Percentiles rank a stretch among this genome's conserved stretches.
These are phyloP conservation scores for Suillus occidentalis DNA, from an alignment of 768 basidiomycete genomes.

Conservation along the genomic window DNA sequence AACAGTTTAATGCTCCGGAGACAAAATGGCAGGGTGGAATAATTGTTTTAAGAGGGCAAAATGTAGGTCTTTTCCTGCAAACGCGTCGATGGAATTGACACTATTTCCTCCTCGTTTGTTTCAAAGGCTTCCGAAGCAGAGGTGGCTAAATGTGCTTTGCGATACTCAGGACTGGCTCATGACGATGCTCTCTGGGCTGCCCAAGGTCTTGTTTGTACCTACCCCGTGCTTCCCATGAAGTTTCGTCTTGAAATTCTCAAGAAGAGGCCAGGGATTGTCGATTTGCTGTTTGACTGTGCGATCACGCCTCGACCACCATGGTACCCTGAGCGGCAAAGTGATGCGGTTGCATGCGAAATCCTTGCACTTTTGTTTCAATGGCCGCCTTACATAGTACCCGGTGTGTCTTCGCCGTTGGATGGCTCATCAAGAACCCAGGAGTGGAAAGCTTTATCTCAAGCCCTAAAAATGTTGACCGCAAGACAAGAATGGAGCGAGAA, in stretches of 20 bases:
- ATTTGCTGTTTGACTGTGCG: constrained; percentile 24
- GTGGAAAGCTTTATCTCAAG: constrained; percentile 17
- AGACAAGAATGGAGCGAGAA: constrained; percentile 23
- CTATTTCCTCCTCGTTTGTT: not conserved
- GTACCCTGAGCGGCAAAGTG: constrained; percentile 29
- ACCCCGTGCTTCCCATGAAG: constrained; percentile 7
- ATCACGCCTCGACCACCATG: constrained; percentile 21
- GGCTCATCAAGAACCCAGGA: constrained; percentile 18
- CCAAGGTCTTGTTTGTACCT: constrained; percentile 14
- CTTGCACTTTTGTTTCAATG: constrained; percentile 24
- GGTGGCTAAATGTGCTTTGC: constrained; percentile 23
- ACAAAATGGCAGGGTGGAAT: constrained; percentile 12
- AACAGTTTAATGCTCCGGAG: constrained; percentile 19
- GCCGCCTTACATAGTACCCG: constrained; percentile 19
- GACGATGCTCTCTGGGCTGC: constrained; percentile 12
- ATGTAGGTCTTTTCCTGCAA: not conserved
- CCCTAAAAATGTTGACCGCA: constrained; percentile 20
- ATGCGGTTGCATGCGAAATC: constrained; percentile 24
- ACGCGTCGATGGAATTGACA: not conserved
- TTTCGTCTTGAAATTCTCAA: constrained; percentile 16
- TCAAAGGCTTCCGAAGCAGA: constrained; percentile 5
- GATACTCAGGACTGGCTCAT: constrained; percentile 30
- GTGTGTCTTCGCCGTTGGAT: constrained; percentile 12
- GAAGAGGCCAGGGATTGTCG: constrained; percentile 14
- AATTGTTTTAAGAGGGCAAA: constrained; percentile 8